These are phyloP conservation scores for Ploettnerulaceae sp. DNA, from an alignment of 2,329 filamentous ascomycete genomes.

Conservation along the genomic window DNA sequence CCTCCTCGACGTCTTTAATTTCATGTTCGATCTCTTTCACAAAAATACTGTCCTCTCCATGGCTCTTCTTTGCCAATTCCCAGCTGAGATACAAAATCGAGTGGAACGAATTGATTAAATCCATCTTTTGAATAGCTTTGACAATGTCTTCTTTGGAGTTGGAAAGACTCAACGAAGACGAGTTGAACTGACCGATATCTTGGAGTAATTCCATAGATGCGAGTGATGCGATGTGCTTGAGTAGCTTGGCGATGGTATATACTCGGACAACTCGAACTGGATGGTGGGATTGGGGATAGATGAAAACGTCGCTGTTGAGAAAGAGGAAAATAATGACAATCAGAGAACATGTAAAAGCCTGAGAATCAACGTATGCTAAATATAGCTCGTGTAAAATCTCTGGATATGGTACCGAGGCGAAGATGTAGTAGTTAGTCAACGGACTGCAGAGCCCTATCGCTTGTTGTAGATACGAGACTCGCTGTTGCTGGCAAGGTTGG, in stretches of 20 bases:
- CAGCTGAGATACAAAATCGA: conserved; percentile 47
- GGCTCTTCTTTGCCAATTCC: conserved; percentile 39
- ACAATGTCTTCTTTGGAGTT: neutral
- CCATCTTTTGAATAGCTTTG: conserved; percentile 39
- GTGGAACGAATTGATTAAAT: conserved; percentile 51
- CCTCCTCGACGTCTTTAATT: conserved; percentile 44
- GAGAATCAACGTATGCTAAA: conserved; percentile 39
- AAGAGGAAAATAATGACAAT: conserved; percentile 36
- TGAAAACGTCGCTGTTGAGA: conserved; percentile 44
- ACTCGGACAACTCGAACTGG: conserved; percentile 47
- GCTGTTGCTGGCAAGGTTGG: neutral
- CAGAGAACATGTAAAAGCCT: conserved; percentile 46
- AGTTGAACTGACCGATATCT: neutral
- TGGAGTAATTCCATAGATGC: conserved; percentile 20
- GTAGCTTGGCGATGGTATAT: conserved; percentile 47
- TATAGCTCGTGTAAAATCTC: conserved; percentile 41
- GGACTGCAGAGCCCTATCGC: neutral
- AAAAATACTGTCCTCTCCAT: conserved; percentile 44
- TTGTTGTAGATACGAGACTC: neutral
- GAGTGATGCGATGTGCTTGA: conserved; percentile 45
- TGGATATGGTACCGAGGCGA: conserved; percentile 27
- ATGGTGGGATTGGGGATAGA: conserved; percentile 46
- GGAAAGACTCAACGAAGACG: neutral
- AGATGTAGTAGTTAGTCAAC: conserved; percentile 4
- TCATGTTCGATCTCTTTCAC: conserved; percentile 42